These are phyloP conservation scores for Rhizomucor pusillus DNA, from an alignment of 371 early-diverging fungal species.

Conservation along the genomic window DNA sequence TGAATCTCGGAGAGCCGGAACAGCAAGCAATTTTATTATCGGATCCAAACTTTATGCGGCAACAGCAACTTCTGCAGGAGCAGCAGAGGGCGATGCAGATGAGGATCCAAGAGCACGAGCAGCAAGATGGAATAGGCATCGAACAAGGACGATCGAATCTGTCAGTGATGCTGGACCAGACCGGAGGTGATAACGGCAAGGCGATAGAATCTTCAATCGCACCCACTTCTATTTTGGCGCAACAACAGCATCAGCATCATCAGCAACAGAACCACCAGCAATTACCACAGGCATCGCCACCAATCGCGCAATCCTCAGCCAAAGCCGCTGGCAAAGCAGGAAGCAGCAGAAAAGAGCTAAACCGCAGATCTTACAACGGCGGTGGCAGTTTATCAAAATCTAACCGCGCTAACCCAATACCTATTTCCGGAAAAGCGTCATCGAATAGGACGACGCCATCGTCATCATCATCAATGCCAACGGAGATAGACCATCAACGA, in stretches of 20 bases:
- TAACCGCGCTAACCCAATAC: slow-evolving; percentile 1
- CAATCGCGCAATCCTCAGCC: slow-evolving; percentile 1
- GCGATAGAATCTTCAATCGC: too few relatives aligned
- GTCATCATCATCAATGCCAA: slow-evolving; percentile 13
- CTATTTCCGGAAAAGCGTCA: slow-evolving; percentile 3
- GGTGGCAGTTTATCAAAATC: neutral
- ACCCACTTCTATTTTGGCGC: neutral
- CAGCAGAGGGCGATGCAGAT: slow-evolving; percentile 15
- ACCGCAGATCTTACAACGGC: neutral
- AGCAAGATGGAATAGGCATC: slow-evolving; percentile 4
- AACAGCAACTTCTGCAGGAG: slow-evolving; percentile 27
- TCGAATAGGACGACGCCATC: slow-evolving; percentile 2
- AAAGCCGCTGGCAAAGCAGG: neutral
- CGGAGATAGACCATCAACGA: slow-evolving; percentile 27
- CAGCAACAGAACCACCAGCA: neutral
- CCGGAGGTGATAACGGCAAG: too few relatives aligned
- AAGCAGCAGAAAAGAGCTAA: neutral
- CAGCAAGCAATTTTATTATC: slow-evolving; percentile 28
- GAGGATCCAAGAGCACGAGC: slow-evolving; percentile 4
- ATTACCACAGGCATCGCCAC: slow-evolving; percentile 1
- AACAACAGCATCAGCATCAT: neutral
- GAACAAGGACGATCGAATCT: slow-evolving; percentile 16
- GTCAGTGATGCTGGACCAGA: slow-evolving; percentile 18
- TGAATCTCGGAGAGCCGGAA: slow-evolving; percentile 11
- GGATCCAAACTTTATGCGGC: slow-evolving; percentile 24